Percentiles rank a stretch among this genome's conserved stretches.
phyloP scores from a whole-genome alignment of 2,329 filamentous ascomycete species.

The Trichoderma atrobrunneum region DNA sequence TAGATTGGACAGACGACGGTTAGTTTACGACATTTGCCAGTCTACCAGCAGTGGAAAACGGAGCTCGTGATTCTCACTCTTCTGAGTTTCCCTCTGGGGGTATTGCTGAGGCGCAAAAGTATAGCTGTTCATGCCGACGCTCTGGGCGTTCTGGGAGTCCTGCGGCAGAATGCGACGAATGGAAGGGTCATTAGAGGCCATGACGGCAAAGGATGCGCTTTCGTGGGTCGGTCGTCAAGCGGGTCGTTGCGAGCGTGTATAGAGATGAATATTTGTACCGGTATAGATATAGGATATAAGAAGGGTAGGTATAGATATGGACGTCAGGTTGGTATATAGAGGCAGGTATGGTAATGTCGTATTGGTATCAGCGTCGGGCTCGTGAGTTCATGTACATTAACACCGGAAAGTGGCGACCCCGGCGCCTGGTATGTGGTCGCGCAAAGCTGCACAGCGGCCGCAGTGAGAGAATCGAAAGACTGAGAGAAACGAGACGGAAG shows the following conservation, averaged over 20 bases:
- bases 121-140: conserved; percentile 62
- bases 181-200: conserved; percentile 60
- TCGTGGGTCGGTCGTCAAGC: neutral
- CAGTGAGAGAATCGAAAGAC: neutral
- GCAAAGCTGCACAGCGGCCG: neutral
- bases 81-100: conserved; percentile 68
- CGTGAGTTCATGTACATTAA: conserved; percentile 14
- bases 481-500: neutral
- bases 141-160: conserved; percentile 50
- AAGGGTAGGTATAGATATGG: neutral
- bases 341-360: neutral
- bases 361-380: neutral
- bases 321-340: neutral
- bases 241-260: neutral
- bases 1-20: conserved; percentile 35
- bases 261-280: neutral
- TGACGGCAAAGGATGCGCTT: conserved; percentile 32
- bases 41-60: neutral
- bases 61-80: conserved; percentile 58
- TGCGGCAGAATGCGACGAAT: conserved; percentile 64
- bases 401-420: conserved; percentile 1
- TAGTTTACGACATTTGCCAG: conserved; percentile 12
- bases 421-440: conserved; percentile 16
- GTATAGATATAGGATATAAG: neutral
- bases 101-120: conserved; percentile 65